Percentiles rank a stretch among this genome's conserved stretches.
Conservation (phyloP, 148 eudicot species). For the Chenopodium album region DNA sequence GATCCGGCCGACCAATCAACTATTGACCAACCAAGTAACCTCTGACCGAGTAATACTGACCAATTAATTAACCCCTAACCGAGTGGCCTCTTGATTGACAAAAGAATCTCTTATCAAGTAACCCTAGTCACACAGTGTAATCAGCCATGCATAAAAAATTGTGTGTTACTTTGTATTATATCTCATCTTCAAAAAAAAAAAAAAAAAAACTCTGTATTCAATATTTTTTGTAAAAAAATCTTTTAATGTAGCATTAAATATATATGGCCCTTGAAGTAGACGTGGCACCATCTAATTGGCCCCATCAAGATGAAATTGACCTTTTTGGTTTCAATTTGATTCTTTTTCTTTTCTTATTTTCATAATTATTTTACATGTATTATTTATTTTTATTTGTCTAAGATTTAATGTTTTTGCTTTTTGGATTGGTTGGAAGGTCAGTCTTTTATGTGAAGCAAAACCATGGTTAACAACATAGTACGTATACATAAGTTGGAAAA, state of each 20-base stretch:
- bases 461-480: constrained; percentile 17
- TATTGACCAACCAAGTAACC: no score
- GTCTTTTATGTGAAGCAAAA: constrained; percentile 11
- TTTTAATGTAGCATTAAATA: not conserved
- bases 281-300: constrained; percentile 26
- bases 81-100: no score
- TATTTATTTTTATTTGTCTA: not conserved
- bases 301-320: not conserved
- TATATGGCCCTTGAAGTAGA: not conserved
- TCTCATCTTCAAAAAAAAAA: no score
- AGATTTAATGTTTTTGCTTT: constrained; percentile 2
- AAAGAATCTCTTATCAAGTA: no score
- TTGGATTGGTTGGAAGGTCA: constrained; percentile 29
- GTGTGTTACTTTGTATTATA: no score
- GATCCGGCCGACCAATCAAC: no score
- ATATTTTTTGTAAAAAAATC: constrained; percentile 3
- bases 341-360: constrained; percentile 13
- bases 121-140: no score
- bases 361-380: not conserved
- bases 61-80: no score
- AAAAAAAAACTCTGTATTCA: no score
- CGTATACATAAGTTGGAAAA: constrained; percentile 11
- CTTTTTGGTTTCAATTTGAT: constrained; percentile 20
- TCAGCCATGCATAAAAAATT: no score
- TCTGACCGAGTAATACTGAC: no score